Conservation (phyloP, 805 yeast species). For the Maudiozyma turicensis region DNA sequence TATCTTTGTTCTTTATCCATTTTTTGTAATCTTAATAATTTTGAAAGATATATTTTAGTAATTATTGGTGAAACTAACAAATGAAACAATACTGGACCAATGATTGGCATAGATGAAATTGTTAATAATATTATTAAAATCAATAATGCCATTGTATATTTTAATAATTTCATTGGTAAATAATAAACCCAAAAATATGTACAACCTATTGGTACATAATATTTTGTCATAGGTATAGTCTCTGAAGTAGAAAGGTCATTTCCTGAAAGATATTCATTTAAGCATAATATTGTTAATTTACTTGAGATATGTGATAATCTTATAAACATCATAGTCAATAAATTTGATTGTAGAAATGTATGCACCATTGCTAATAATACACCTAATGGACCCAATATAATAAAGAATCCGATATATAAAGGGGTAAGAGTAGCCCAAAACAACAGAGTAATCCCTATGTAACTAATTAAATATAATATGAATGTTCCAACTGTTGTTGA, state of each 20-base stretch:
- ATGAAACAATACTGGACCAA: conserved; percentile 24
- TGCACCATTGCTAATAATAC: conserved; percentile 21
- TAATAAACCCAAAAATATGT: conserved; percentile 23
- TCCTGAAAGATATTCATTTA: conserved; percentile 6
- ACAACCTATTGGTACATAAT: conserved; percentile 20
- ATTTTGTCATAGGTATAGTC: conserved; percentile 16
- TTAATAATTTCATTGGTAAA: conserved; percentile 19
- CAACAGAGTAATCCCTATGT: conserved; percentile 12
- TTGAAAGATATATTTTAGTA: conserved; percentile 22
- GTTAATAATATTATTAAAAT: conserved; percentile 7
- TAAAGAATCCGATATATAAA: conserved; percentile 20
- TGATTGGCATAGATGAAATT: conserved; percentile 22
- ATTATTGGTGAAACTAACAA: conserved; percentile 22
- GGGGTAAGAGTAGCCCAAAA: conserved; percentile 27
- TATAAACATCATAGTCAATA: conserved; percentile 26
- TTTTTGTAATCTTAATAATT: conserved; percentile 15
- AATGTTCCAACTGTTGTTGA: conserved; percentile 6
- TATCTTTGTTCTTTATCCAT: conserved; percentile 13
- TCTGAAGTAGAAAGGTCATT: conserved; percentile 2
- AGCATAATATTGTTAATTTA: conserved; percentile 8
- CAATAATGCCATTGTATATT: conserved; percentile 13
- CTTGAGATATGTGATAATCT: conserved; percentile 21
- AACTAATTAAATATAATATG: conserved; percentile 13
- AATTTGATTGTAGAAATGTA: conserved; percentile 23
- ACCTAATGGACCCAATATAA: conserved; percentile 25